Evolutionary conservation across 1,284 basidiomycete genomes (phyloP), one percentile per base, ranked within the genome.

Genomic region (Psilocybe mexicana): DNA sequence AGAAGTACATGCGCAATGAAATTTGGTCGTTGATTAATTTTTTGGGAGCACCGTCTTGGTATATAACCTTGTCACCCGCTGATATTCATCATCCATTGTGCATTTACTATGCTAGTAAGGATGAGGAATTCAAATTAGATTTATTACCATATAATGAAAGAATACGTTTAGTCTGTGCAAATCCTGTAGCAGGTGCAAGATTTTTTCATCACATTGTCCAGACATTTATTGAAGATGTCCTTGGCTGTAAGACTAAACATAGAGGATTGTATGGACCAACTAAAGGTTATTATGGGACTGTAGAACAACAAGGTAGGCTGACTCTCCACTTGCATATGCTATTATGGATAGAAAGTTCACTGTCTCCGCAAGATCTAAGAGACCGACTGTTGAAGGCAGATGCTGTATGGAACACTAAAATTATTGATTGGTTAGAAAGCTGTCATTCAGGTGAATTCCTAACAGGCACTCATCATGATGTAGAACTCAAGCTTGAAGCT

Each of bases 281-380:
- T 28, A 35, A 24, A 8, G 63, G 44, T 0, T 74, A 70, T 53
- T 74, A 74, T 68, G 72, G 73, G 4, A 72, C 71, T 8, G 72
- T 75, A 14, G 73, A 75, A 56, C 68, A 72, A 51, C 73, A 75
- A 63, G 71, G 72, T 1, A 26, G 70, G 7, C 47, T 73, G 11
- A 68, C 72, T 1, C 51, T 74, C 10, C 73, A 74, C 67, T 45
- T 74, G 2, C 72, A 73, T 58, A 47, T 71, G 46, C 51, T 72
- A 3, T 14, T 72, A 25, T 75, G 73, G 72, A 63, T 74, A 11
- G 50, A 54, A 50, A 57, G 58, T 11, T 46, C 48, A 11, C 28
- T 69, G 7, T 63, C 58, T 10, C 72, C 70, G 11, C 67, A 73
- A 53, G 62, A 71, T 51, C 66, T 74, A 5, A 43, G 71, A 38